Conservation (phyloP, 2,329 filamentous ascomycete species). For the Microcyclosporella mali region DNA sequence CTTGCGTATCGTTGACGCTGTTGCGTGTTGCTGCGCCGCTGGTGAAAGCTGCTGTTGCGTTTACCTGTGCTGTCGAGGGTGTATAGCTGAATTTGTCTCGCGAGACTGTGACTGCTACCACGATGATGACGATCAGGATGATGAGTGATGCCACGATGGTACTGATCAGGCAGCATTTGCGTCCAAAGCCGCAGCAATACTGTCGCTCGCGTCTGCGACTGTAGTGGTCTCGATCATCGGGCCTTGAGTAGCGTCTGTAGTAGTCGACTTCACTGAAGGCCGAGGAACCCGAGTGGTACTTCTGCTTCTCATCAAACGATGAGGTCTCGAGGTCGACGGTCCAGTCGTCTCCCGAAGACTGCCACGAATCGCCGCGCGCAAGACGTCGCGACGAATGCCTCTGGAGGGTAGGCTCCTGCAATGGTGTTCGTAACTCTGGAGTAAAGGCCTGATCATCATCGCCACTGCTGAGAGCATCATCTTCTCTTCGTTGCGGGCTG, state of each 20-base stretch:
- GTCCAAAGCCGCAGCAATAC: conserved; percentile 10
- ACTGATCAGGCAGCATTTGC: conserved; percentile 22
- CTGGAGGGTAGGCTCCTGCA: not conserved
- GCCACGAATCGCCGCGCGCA: not conserved
- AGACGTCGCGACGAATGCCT: not conserved
- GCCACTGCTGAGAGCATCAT: not conserved
- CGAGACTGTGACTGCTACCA: conserved; percentile 23
- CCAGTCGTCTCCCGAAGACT: not conserved
- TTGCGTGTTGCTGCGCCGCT: conserved; percentile 26
- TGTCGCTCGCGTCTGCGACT: not conserved
- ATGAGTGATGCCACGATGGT: conserved; percentile 15
- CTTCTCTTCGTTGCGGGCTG: not conserved
- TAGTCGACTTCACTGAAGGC: not conserved
- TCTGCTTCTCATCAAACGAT: not conserved
- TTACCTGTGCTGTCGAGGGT: conserved; percentile 26
- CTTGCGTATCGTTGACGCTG: conserved; percentile 21
- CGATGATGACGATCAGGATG: conserved; percentile 16
- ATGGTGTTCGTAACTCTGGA: not conserved
- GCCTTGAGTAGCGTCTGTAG: not conserved
- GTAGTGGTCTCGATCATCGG: not conserved
- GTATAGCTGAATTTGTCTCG: conserved; percentile 24
- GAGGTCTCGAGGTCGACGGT: not conserved
- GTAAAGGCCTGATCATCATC: not conserved
- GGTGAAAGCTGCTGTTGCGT: conserved; percentile 25
- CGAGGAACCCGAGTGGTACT: not conserved